Evolutionary conservation across 2,329 filamentous ascomycete genomes (phyloP), one percentile per base, ranked within the genome.

Genomic region (Zalaria obscura): DNA sequence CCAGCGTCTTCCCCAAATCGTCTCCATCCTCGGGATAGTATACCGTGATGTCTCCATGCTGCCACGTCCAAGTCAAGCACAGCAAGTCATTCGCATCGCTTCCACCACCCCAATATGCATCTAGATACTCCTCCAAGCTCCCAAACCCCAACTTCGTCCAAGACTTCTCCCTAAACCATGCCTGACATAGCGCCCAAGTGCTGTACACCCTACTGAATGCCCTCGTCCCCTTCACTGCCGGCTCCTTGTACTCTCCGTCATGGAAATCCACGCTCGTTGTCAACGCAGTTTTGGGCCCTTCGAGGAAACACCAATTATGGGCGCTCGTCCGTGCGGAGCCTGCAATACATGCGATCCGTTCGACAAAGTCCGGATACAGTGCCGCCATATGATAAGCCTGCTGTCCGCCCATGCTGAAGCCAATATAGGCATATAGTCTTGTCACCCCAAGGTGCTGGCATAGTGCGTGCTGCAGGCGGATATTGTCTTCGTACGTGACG

Each of bases 401-500:
- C 25, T 66, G 67, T 1, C 69, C 72, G 32, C 71, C 72, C 72
- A 76, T 73, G 38, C 67, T 72, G 63, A 73, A 75, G 2, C 72
- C 72, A 3, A 74, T 50, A 28, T 73, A 66, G 6, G 66, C 63
- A 9, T 67, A 61, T 0, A 72, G 57, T 31, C 62, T 56, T 8
- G 51, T 49, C 9, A 75, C 54, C 2, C 62, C 61, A 0, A 75
- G 58, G 3, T 56, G 51, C 36, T 64, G 45, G 4, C 60, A 60
- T 2, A 75, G 61, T 0, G 54, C 50, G 40, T 71, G 52, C 50
- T 75, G 71, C 0, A 70, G 64, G 0, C 56, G 57, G n/a, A 75
- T 64, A 46, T 72, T 72, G 49, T 75, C 72, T 45, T 61, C 60
- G 47, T 73, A 66, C 0, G 66, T 61, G 8, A 65, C 50, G 25